Base-by-base conservation (phyloP, 805 yeast species). In the Saccharomycopsis microspora region DNA sequence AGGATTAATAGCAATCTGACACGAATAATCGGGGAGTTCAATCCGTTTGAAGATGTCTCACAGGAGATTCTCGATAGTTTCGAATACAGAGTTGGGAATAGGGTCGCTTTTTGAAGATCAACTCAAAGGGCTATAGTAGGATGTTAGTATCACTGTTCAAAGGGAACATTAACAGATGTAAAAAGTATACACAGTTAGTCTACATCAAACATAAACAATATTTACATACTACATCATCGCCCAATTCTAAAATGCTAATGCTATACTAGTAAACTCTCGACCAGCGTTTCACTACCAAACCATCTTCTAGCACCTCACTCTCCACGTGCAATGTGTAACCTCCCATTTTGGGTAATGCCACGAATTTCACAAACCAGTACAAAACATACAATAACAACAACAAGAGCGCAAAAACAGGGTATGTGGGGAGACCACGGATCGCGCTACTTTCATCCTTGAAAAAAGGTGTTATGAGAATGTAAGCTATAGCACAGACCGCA, bases 351-450 rank as follows among this genome's bases (percentile, higher is more conserved):
- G 55, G 55, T 3, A 50, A 45, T 11, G 37, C 46, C n/a, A 47
- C 31, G 39, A 52, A 52, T 39, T 34, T 47, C 36, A 47, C 10
- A 31, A 45, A 19, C 55, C 55, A 52, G 31, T 32, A 52, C 9
- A 44, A 2, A 19, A 48, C 4, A 31, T 41, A 50, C 5, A 31
- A 29, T 4, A 45, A 31, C 1, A 44, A 9, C 28, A 40, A 11
- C 27, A 52, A 42, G 7, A 49, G 7, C 4, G 47, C 47, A 31
- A 52, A 38, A 5, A 42, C n/a, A 6, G 46, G 34, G 37, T 52
- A 52, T 27, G 42, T 52, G 31, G 52, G 51, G 9, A 52, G 43
- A 11, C 53, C 53, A 3, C 33, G 28, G 32, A 50, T 45, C 3
- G 38, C 31, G 28, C 27, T 27, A 32, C 44, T 45, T n/a, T 39